Base-by-base conservation (phyloP, 2,329 filamentous ascomycete species). In the Cadophora gregata region DNA sequence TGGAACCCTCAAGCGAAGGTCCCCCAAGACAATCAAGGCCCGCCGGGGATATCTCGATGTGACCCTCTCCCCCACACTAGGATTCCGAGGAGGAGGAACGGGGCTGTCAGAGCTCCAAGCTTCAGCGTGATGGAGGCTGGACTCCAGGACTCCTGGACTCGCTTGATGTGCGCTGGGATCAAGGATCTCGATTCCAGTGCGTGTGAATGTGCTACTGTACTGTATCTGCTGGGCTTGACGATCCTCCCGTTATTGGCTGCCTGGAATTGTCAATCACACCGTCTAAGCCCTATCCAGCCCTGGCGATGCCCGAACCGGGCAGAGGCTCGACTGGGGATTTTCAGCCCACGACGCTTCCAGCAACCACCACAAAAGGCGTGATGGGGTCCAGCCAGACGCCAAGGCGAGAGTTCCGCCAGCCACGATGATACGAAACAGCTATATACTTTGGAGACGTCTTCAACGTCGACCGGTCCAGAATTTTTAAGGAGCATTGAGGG, bases 301-400 rank as follows among this genome's bases (percentile, higher is more conserved):
- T 38, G 31, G 55, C 55, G 55, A 58, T 58, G 55, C 55, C 55
- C 55, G 55, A 58, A 25, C 4, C 33, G 55, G 55, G 55, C 55
- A 38, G 31, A 58, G 36, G n/a, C 33, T 58, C 55, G 8, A 27
- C 31, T 33, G 38, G 33, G 33, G 10, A 42, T 25, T 21, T 21
- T 42, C 55, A 21, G 33, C 55, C 33, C n/a, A 24, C 55, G 10
- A 58, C 33, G 38, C 16, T 42, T 58, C 55, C 55, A 58, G 55
- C 33, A 58, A 42, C 55, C 55, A 38, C 42, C 55, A 58, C 21
- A 9, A 42, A 27, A 58, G 55, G 21, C 33, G 12, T 42, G 55
- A 24, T 24, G 10, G 33, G 36, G 4, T 36, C 55, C 55, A 58
- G 31, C 55, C 55, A 58, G 21, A 21, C 21, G 55, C 31, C 31